Conservation (phyloP, 2,329 filamentous ascomycete species). For the Chlorencoelia australis region DNA sequence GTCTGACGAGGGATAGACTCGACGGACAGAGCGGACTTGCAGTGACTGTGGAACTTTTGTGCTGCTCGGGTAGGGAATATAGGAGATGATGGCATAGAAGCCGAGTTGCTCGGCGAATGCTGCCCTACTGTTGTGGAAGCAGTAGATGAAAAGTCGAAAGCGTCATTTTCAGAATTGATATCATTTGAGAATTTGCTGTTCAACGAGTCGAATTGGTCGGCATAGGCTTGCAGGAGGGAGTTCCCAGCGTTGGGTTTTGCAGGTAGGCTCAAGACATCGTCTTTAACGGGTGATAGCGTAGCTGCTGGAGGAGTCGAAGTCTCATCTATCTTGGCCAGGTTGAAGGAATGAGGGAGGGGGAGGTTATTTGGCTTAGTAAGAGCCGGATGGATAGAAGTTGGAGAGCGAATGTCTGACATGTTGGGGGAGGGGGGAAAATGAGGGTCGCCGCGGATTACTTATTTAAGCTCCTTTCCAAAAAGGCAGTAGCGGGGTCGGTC, state of each 20-base stretch:
- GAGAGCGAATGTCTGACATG: conserved; percentile 35
- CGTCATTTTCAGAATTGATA: conserved; percentile 20
- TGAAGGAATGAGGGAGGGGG: conserved; percentile 5
- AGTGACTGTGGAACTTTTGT: conserved; percentile 17
- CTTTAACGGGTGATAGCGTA: conserved; percentile 14
- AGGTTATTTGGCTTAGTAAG: conserved; percentile 31
- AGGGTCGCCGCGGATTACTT: too few relatives aligned
- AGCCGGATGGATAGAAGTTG: conserved; percentile 41
- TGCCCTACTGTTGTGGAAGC: conserved; percentile 23
- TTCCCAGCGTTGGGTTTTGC: conserved; percentile 27
- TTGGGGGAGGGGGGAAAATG: conserved; percentile 12
- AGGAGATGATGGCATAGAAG: conserved; percentile 22
- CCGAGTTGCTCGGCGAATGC: conserved; percentile 15
- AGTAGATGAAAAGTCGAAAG: conserved; percentile 20
- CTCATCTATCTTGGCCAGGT: conserved; percentile 20
- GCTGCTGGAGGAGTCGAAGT: conserved; percentile 10
- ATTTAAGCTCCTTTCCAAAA: too few relatives aligned
- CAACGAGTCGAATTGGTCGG: conserved; percentile 32
- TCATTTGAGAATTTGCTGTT: conserved; percentile 25
- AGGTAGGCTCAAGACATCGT: conserved; percentile 23
- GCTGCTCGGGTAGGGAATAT: conserved; percentile 14
- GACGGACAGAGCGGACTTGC: conserved; percentile 27
- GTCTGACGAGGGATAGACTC: conserved; percentile 60
- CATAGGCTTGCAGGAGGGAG: conserved; percentile 34
- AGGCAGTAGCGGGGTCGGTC: too few relatives aligned